Evolutionary conservation across 2,329 filamentous ascomycete species (phyloP).

Genomic region (Aspergillus clavatus): DNA sequence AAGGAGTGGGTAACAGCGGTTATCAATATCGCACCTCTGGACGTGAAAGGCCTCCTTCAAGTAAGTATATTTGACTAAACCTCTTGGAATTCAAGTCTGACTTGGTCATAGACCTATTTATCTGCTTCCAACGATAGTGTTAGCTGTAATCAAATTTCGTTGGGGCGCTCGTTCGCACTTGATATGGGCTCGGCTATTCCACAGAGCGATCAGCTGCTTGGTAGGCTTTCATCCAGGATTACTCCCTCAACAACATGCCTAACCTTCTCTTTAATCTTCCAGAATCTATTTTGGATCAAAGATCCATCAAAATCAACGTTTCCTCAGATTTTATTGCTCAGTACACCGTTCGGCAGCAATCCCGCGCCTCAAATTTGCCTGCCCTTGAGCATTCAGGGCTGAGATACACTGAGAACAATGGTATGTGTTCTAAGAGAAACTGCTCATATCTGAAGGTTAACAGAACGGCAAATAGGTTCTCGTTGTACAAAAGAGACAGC

Average conservation of each 20-base stretch:
- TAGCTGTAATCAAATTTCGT: slow-evolving; percentile 81
- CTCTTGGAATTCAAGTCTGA: slow-evolving; percentile 1
- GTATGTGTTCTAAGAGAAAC: slow-evolving; percentile 9
- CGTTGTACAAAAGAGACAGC: slow-evolving; percentile 7
- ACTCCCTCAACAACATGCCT: background rate
- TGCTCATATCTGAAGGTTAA: slow-evolving; percentile 6
- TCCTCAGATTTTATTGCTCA: slow-evolving; percentile 95
- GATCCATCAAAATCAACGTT: slow-evolving; percentile 74
- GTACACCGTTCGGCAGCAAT: slow-evolving; percentile 94
- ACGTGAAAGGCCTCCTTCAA: slow-evolving; percentile 87
- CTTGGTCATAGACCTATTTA: slow-evolving; percentile 66
- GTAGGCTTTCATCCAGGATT: slow-evolving; percentile 22
- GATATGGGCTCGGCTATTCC: slow-evolving; percentile 89
- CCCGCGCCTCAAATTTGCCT: slow-evolving; percentile 72
- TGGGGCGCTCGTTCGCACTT: slow-evolving; percentile 89
- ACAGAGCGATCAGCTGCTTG: slow-evolving; percentile 76
- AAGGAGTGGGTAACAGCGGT: slow-evolving; percentile 74
- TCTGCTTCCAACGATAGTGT: slow-evolving; percentile 92
- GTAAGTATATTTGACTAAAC: slow-evolving; percentile 18
- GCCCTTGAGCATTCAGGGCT: slow-evolving; percentile 31
- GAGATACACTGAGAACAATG: slow-evolving; percentile 8
- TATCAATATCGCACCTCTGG: slow-evolving; percentile 79
- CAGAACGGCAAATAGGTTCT: slow-evolving; percentile 3
- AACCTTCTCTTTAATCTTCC: slow-evolving; percentile 1
- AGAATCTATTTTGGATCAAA: slow-evolving; percentile 68